These are phyloP conservation scores for Candida sphagnicola DNA, from an alignment of 805 yeast species.

Conservation along the genomic window DNA sequence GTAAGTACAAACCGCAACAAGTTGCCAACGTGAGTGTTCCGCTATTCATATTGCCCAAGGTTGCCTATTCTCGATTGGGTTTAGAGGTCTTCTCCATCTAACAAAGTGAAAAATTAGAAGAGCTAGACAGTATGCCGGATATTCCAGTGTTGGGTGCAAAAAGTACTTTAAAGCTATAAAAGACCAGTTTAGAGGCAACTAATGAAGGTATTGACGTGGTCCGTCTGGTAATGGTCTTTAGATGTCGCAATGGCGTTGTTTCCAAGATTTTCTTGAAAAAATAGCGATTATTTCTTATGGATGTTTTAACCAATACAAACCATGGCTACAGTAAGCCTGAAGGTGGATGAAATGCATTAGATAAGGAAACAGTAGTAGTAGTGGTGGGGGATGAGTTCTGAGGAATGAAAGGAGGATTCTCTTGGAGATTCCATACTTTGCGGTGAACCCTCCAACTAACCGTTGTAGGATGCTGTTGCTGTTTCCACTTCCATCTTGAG, in stretches of 20 bases:
- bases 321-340: not conserved
- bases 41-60: constrained; percentile 2
- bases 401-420: not conserved
- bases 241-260: too few relatives aligned
- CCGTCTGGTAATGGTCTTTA: too few relatives aligned
- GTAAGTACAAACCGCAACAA: constrained; percentile 25
- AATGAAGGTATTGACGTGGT: too few relatives aligned
- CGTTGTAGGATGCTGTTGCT: not conserved
- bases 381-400: too few relatives aligned
- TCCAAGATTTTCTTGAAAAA: not conserved
- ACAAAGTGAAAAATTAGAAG: not conserved
- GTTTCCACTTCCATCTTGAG: constrained; percentile 13
- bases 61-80: not conserved
- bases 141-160: not conserved
- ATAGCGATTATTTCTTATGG: not conserved
- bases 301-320: not conserved
- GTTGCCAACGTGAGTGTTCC: constrained; percentile 14
- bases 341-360: too few relatives aligned
- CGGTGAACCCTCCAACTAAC: not conserved
- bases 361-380: too few relatives aligned
- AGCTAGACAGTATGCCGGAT: not conserved
- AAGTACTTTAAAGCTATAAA: too few relatives aligned
- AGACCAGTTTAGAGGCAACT: too few relatives aligned
- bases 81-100: constrained; percentile 1
- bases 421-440: not conserved